Percentiles rank a stretch among this genome's conserved stretches.
These are phyloP conservation scores for Phialophora expanda DNA, from an alignment of 2,329 filamentous ascomycete species.

Conservation along the genomic window DNA sequence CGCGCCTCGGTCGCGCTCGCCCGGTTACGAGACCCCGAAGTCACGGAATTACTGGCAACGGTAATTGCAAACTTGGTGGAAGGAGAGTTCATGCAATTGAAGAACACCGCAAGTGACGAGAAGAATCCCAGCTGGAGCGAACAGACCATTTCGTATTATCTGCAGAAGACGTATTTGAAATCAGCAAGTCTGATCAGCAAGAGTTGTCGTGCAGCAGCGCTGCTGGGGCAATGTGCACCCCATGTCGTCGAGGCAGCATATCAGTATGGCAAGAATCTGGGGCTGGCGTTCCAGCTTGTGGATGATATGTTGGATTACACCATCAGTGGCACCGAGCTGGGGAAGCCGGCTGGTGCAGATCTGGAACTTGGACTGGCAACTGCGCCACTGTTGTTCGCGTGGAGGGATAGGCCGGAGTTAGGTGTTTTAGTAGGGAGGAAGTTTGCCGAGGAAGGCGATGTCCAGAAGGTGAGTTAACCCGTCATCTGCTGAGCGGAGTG, in stretches of 20 bases:
- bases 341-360: conserved; percentile 94
- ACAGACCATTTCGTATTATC: conserved; percentile 87
- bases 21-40: conserved; percentile 86
- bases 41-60: conserved; percentile 90
- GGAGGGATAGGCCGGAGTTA: conserved; percentile 84
- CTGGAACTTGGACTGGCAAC: conserved; percentile 91
- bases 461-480: conserved; percentile 67
- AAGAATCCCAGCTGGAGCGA: conserved; percentile 82
- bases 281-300: conserved; percentile 93
- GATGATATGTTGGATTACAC: conserved; percentile 99
- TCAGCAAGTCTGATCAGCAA: conserved; percentile 95
- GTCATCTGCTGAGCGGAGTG: neutral
- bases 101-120: conserved; percentile 92
- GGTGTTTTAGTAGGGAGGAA: conserved; percentile 90
- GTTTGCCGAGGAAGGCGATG: conserved; percentile 82
- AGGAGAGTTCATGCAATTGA: conserved; percentile 99
- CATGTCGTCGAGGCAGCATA: conserved; percentile 91
- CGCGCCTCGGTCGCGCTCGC: conserved; percentile 92
- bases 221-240: conserved; percentile 77
- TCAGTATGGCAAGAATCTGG: conserved; percentile 88
- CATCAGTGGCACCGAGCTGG: conserved; percentile 78
- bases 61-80: conserved; percentile 98
- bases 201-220: conserved; percentile 85
- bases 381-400: conserved; percentile 91
- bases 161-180: conserved; percentile 98